phyloP scores from a whole-genome alignment of 2,329 filamentous ascomycete genomes.

The Fusarium decemcellulare region DNA sequence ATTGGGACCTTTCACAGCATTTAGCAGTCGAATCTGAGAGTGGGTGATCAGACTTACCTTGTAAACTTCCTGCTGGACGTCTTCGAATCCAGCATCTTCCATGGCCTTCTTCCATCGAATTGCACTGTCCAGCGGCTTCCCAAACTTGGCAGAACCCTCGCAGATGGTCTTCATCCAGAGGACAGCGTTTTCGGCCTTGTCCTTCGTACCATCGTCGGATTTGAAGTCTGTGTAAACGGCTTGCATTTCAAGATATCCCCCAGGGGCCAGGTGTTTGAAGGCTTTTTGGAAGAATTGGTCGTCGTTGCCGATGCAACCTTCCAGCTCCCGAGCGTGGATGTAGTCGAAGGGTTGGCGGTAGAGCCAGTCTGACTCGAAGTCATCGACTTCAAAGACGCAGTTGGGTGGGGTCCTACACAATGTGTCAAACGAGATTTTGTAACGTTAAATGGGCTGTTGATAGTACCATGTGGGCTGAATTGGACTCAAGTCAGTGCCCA shows the following conservation, averaged over 20 bases:
- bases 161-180: constrained; percentile 20
- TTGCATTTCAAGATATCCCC: constrained; percentile 27
- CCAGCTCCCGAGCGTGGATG: constrained; percentile 19
- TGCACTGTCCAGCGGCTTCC: constrained; percentile 15
- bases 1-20: constrained; percentile 6
- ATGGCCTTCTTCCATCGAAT: constrained; percentile 18
- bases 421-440: background rate
- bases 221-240: constrained; percentile 13
- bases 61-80: constrained; percentile 19
- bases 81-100: constrained; percentile 19
- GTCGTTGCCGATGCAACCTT: constrained; percentile 18
- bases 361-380: constrained; percentile 26
- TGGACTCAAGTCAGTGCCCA: constrained; percentile 27
- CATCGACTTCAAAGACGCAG: constrained; percentile 27
- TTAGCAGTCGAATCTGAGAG: background rate
- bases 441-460: fast-evolving
- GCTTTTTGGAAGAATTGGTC: background rate
- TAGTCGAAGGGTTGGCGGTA: constrained; percentile 20
- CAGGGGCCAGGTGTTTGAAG: background rate
- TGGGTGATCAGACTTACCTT: background rate
- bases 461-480: constrained; percentile 28
- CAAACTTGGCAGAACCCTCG: constrained; percentile 6
- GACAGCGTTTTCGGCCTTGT: background rate
- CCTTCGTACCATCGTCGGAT: constrained; percentile 9
- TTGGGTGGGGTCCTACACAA: constrained; percentile 16